Base-by-base conservation (phyloP, 371 early-diverging fungal species). In the Apophysomyces elegans region DNA sequence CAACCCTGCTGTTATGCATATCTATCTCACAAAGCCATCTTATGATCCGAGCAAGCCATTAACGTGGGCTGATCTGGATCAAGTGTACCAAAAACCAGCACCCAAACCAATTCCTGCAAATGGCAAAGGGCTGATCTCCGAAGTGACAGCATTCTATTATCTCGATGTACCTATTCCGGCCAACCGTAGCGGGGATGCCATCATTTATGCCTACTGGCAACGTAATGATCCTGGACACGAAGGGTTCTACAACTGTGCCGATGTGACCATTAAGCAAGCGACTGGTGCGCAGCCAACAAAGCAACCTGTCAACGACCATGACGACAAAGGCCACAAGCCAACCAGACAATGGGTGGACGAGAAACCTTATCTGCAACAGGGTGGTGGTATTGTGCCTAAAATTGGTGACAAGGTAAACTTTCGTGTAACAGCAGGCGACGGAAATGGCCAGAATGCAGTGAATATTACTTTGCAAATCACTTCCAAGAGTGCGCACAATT, bases 291-390 rank as follows among this genome's bases (percentile, higher is more conserved):
- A 26, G 32, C 32, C 75, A 37, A 73, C 73, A 21, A 74, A 76
- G 56, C 89, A 85, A 77, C 84, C 18, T 50, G 54, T 9, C 21
- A 21, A 50, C 21, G 21, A 50, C 21, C 21, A 50, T 21, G 54
- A 47, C n/a, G 85, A 69, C 72, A 82, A 61, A 5, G 78, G 83
- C 61, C 74, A 83, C 47, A 92, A 89, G 76, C 87, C 92, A 75
- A 93, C 89, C 71, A 83, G 85, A 38, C 83, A 86, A 14, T 75
- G 93, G 44, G 83, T 50, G 21, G 54, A n/a, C 8, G 8, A 7
- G 11, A 50, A 50, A 26, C 54, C 18, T 21, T 50, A 21, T 11
- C 9, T 50, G 54, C 54, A n/a, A 21, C 9, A 26, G 32, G 32
- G 32, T 26, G 32, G 21, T 9, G 21, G 9, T n/a, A 5, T 50